Evolutionary conservation across 2,329 filamentous ascomycete species (phyloP).

Genomic region (Penicillium capsulatum): DNA sequence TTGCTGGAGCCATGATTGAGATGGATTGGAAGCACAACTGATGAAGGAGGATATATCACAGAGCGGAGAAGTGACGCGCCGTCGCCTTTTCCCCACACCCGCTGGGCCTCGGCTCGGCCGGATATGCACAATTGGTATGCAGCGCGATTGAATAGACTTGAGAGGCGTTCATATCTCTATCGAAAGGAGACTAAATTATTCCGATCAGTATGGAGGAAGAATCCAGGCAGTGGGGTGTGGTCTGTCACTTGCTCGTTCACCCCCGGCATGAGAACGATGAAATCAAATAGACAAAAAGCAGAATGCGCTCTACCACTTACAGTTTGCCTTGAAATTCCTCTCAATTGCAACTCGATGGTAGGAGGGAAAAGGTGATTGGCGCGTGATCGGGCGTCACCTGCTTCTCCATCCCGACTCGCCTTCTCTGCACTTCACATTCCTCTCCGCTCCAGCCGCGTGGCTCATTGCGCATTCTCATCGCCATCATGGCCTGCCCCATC

Average conservation of each 20-base stretch:
- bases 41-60: background rate
- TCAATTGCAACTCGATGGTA: too few species aligned
- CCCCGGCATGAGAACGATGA: too few species aligned
- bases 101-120: constrained; percentile 18
- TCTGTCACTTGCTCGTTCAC: too few species aligned
- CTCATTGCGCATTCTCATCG: background rate
- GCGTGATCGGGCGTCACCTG: constrained; percentile 9
- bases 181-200: too few species aligned
- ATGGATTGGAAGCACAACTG: too few species aligned
- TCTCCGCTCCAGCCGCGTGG: background rate
- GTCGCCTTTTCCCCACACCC: constrained; percentile 21
- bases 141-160: background rate
- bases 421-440: background rate
- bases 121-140: background rate
- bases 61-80: constrained; percentile 3
- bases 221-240: too few species aligned
- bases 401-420: constrained; percentile 1
- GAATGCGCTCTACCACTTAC: too few species aligned
- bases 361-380: too few species aligned
- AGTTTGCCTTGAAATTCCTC: too few species aligned
- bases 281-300: too few species aligned
- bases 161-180: too few species aligned
- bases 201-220: too few species aligned
- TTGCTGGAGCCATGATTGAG: constrained; percentile 60
- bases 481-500: constrained; percentile 64